These are phyloP conservation scores for Sarocladium brachiariae DNA, from an alignment of 2,329 filamentous ascomycete genomes.

Conservation along the genomic window DNA sequence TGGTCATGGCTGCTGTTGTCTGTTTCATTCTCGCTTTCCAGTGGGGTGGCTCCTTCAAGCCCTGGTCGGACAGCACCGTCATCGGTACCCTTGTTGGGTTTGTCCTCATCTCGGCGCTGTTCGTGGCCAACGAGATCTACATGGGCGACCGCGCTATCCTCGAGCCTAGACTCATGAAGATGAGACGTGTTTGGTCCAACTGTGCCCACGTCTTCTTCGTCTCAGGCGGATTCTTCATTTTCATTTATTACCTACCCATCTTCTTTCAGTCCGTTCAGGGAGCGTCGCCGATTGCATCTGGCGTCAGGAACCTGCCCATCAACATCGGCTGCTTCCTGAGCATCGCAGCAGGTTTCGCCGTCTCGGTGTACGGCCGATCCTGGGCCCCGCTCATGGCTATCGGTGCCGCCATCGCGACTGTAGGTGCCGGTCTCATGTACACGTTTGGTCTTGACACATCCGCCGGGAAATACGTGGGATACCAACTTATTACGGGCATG, in stretches of 20 bases:
- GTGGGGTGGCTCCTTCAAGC: conserved; percentile 30
- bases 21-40: conserved; percentile 32
- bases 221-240: conserved; percentile 28
- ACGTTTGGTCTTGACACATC: conserved; percentile 25
- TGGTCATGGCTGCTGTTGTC: conserved; percentile 31
- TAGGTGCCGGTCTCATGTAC: conserved; percentile 31
- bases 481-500: conserved; percentile 30
- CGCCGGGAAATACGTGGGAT: conserved; percentile 30
- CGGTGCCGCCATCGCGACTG: conserved; percentile 19
- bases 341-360: neutral
- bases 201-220: conserved; percentile 22
- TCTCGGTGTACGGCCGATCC: neutral
- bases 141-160: conserved; percentile 33
- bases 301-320: conserved; percentile 32
- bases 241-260: conserved; percentile 34
- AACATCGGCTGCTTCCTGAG: conserved; percentile 17
- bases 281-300: conserved; percentile 24
- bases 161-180: conserved; percentile 25
- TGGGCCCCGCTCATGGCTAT: conserved; percentile 27
- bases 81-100: conserved; percentile 31
- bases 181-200: neutral
- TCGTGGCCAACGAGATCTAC: conserved; percentile 27
- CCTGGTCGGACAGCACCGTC: conserved; percentile 28
- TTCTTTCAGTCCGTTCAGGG: conserved; percentile 30
- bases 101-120: conserved; percentile 20